Evolutionary conservation across 805 yeast genomes (phyloP), one percentile per base, ranked within the genome.

Genomic region (Cyberlindnera suaveolens): DNA sequence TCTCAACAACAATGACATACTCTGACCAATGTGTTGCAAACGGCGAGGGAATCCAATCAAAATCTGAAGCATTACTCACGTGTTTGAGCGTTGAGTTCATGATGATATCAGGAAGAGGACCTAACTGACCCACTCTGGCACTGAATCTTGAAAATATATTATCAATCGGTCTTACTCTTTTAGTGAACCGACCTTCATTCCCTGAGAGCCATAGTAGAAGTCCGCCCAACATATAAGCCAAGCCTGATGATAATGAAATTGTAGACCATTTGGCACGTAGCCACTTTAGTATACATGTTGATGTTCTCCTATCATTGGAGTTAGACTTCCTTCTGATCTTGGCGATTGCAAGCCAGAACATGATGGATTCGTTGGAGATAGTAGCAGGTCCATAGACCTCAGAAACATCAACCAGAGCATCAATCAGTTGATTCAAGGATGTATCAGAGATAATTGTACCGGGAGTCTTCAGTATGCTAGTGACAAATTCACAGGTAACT

Each of bases 321-420:
- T 62, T 63, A 16, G 66, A 57, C 2, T 55, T 56, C 30, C 60
- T 62, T 15, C 74, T 65, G 9, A 72, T 53, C 3, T 57, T 55
- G 14, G 68, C 58, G 3, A 75, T 48, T 1, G 66, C 50, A 40
- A 66, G 60, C 90, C 90, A 83, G 48, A 82, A 76, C 13, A 56
- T 49, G 26, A 77, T 61, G 4, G 83, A 64, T 38, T 71, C 76
- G 35, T 71, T 63, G 38, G 71, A 66, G 1, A 80, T 41, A 1
- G 48, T 19, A 1, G 61, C 54, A 3, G 93, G 91, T 0, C 91
- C 91, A 56, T 74, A 75, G 1, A 80, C 63, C 36, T 77, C 82
- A 0, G 85, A 63, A 6, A 74, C 55, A 31, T 80, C 83, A 38
- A 75, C 61, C 2, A 78, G 41, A 26, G 72, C 73, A 34, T 72